A percentile compares a stretch with the other conserved stretches of the same genome.
phyloP scores from a whole-genome alignment of 495 filamentous ascomycete genomes.

The Massariosphaeria phaeospora region DNA sequence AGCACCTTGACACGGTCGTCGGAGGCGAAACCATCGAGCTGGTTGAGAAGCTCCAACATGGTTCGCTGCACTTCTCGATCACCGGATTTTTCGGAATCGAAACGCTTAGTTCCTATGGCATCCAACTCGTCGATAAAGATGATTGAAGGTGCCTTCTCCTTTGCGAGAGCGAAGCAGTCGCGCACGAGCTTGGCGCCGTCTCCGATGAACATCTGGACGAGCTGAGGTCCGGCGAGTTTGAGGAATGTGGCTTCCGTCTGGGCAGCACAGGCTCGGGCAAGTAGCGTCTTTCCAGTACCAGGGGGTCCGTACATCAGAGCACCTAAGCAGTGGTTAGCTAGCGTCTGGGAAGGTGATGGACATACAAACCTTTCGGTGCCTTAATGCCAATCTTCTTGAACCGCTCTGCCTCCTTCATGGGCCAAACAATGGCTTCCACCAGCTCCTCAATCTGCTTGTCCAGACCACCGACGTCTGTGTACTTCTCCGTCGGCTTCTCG shows the following conservation, averaged over 20 bases:
- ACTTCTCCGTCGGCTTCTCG: slow-evolving; percentile 99
- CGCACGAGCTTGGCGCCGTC: slow-evolving; percentile 97
- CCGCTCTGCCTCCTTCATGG: slow-evolving; percentile 97
- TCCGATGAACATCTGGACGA: slow-evolving; percentile 99
- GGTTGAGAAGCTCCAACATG: slow-evolving; percentile 98
- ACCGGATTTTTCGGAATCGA: slow-evolving; percentile 97
- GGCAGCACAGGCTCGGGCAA: slow-evolving; percentile 93
- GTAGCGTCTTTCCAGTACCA: slow-evolving; percentile 92
- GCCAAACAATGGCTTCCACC: slow-evolving; percentile 98
- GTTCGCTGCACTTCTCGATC: slow-evolving; percentile 98
- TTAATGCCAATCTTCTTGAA: slow-evolving; percentile 99
- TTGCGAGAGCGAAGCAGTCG: slow-evolving; percentile 94
- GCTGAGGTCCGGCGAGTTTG: slow-evolving; percentile 94
- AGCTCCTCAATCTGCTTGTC: slow-evolving; percentile 99
- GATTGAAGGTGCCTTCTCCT: slow-evolving; percentile 96
- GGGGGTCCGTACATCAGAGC: slow-evolving; percentile 94
- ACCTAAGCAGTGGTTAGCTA: slow-evolving; percentile 12
- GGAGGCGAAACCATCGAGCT: slow-evolving; percentile 97
- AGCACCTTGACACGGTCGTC: slow-evolving; percentile 99
- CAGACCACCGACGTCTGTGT: slow-evolving; percentile 93
- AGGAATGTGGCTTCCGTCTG: slow-evolving; percentile 99
- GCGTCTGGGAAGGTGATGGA: neutral
- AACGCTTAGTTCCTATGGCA: slow-evolving; percentile 95
- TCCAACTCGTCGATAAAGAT: slow-evolving; percentile 99
- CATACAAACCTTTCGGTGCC: slow-evolving; percentile 83